A percentile compares a stretch with the other conserved stretches of the same genome.
Evolutionary conservation across 164 flowering plant genomes (phyloP).

Genomic region (Kalanchoe fedtschenkoi): DNA sequence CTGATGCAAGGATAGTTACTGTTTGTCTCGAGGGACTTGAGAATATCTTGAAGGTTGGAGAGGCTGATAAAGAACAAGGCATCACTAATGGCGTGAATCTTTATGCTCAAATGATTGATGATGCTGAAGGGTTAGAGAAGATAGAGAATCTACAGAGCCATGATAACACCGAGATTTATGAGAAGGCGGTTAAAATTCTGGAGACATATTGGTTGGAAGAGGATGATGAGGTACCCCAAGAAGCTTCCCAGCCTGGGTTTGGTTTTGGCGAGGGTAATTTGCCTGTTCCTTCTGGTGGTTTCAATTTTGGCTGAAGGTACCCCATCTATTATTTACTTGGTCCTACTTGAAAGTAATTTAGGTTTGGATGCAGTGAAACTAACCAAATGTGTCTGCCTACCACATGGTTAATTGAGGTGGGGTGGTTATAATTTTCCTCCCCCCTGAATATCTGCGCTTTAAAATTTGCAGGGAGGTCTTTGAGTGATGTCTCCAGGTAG

Average conservation of each 20-base stretch:
- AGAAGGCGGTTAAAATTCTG: conserved; percentile 38
- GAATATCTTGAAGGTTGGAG: conserved; percentile 47
- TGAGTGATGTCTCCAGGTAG: not conserved
- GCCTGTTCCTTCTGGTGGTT: conserved; percentile 36
- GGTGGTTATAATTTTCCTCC: not conserved
- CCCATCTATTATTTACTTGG: not conserved
- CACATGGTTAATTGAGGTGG: not conserved
- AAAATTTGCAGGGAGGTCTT: not conserved
- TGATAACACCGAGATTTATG: conserved; percentile 40
- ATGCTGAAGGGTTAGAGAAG: conserved; percentile 46
- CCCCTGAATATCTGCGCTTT: not conserved
- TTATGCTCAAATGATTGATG: conserved; percentile 39
- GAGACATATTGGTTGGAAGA: conserved; percentile 41
- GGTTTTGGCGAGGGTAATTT: conserved; percentile 20
- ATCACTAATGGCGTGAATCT: conserved; percentile 24
- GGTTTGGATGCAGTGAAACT: too few species aligned
- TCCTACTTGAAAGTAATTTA: not conserved
- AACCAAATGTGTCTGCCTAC: too few species aligned
- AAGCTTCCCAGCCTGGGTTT: conserved; percentile 25
- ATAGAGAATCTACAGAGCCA: conserved; percentile 39
- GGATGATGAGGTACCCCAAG: conserved; percentile 33
- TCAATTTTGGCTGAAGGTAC: conserved; percentile 32
- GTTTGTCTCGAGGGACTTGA: conserved; percentile 49
- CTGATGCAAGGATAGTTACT: conserved; percentile 41
- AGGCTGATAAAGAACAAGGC: conserved; percentile 35